Conservation (phyloP, 495 filamentous ascomycete genomes). For the Neurospora sp. region DNA sequence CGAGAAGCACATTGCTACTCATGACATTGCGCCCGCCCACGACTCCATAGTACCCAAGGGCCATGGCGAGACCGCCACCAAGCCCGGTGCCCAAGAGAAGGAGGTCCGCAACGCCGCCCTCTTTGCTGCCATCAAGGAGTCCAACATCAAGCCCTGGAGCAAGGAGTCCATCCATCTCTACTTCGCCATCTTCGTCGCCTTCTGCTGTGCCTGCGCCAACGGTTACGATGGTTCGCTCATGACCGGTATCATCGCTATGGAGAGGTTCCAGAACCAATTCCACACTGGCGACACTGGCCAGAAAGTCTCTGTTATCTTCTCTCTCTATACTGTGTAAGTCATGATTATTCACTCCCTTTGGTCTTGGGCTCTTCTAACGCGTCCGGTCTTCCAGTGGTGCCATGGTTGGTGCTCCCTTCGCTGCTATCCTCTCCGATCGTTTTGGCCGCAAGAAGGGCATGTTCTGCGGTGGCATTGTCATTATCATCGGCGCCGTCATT, state of each 20-base stretch:
- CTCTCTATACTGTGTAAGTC: conserved; percentile 38
- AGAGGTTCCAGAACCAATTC: conserved; percentile 28
- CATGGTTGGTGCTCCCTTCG: conserved; percentile 36
- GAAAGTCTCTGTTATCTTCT: conserved; percentile 33
- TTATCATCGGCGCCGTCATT: conserved; percentile 41
- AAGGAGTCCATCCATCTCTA: conserved; percentile 44
- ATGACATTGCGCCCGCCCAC: conserved; percentile 5
- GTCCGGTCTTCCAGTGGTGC: conserved; percentile 24
- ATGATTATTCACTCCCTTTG: background rate
- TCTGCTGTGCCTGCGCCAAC: conserved; percentile 43
- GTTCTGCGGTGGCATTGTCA: conserved; percentile 41
- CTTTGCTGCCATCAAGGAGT: conserved; percentile 46
- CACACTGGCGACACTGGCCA: conserved; percentile 25
- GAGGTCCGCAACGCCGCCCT: conserved; percentile 47
- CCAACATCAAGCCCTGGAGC: conserved; percentile 46
- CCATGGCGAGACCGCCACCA: conserved; percentile 27
- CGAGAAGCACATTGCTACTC: conserved; percentile 15
- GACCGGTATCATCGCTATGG: conserved; percentile 28
- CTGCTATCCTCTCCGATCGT: conserved; percentile 34
- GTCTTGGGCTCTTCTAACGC: background rate
- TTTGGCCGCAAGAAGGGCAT: conserved; percentile 33
- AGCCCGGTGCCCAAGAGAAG: conserved; percentile 34
- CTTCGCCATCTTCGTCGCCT: conserved; percentile 35
- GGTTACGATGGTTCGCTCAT: conserved; percentile 38
- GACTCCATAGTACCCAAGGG: conserved; percentile 17